Conservation (phyloP, 441 rosid genomes). For the Jatropha multifida region DNA sequence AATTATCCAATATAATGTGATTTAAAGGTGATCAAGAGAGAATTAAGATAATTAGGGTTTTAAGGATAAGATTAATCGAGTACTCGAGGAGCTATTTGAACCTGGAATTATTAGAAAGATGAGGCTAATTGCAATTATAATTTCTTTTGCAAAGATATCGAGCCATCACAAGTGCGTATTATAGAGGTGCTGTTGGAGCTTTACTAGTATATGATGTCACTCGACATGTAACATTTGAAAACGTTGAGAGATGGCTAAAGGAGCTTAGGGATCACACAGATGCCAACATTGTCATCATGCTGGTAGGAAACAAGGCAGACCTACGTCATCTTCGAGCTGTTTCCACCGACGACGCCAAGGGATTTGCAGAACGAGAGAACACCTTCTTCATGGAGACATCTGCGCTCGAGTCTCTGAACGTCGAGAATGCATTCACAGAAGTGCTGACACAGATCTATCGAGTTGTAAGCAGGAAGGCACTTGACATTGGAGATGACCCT, state of each 20-base stretch:
- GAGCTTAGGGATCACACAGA: slow-evolving; percentile 89
- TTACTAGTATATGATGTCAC: slow-evolving; percentile 84
- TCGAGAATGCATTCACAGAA: slow-evolving; percentile 77
- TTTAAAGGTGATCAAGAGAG: neutral
- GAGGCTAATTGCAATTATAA: neutral
- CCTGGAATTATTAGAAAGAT: neutral
- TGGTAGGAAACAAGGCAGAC: slow-evolving; percentile 85
- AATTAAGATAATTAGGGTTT: neutral
- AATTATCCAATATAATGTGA: neutral
- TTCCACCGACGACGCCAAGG: slow-evolving; percentile 60
- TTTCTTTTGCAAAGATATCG: slow-evolving; percentile 54
- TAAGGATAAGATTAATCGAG: too few relatives aligned
- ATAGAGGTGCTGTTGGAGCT: slow-evolving; percentile 94
- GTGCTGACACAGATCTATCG: slow-evolving; percentile 81
- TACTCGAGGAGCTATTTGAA: neutral
- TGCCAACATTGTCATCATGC: slow-evolving; percentile 87
- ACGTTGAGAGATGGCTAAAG: slow-evolving; percentile 76
- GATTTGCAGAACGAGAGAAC: slow-evolving; percentile 69
- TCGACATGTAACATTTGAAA: slow-evolving; percentile 79
- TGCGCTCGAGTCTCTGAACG: slow-evolving; percentile 77
- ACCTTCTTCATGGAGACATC: slow-evolving; percentile 93
- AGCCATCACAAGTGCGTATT: slow-evolving; percentile 89
- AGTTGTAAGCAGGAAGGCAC: slow-evolving; percentile 82
- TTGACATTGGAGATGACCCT: slow-evolving; percentile 62
- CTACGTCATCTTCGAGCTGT: slow-evolving; percentile 88